Conservation (phyloP, 1,139 yeast species). For the Yamadazyma blattariae region DNA sequence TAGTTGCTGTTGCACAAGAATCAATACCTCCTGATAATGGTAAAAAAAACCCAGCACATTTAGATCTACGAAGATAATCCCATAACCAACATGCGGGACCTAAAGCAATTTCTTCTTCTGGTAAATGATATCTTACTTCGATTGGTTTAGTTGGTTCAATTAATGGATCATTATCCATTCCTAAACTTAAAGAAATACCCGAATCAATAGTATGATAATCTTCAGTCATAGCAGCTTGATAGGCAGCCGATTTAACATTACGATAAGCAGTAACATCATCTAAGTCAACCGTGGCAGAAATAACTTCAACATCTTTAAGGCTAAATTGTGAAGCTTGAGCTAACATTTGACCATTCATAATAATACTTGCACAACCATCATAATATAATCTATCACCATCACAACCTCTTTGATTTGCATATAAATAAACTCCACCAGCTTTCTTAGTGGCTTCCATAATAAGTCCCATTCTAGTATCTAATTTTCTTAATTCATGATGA, state of each 20-base stretch:
- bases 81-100: slow-evolving; percentile 99
- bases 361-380: slow-evolving; percentile 95
- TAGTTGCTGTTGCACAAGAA: slow-evolving; percentile 94
- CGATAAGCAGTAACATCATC: slow-evolving; percentile 88
- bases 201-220: slow-evolving; percentile 61
- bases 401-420: slow-evolving; percentile 95
- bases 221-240: slow-evolving; percentile 64
- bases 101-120: slow-evolving; percentile 93
- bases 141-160: slow-evolving; percentile 58
- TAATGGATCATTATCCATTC: slow-evolving; percentile 50
- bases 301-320: slow-evolving; percentile 85
- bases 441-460: slow-evolving; percentile 91
- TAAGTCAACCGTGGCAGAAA: slow-evolving; percentile 88
- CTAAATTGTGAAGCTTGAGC: slow-evolving; percentile 95
- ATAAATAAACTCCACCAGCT: slow-evolving; percentile 93
- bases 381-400: slow-evolving; percentile 96
- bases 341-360: slow-evolving; percentile 84
- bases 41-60: slow-evolving; percentile 85
- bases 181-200: slow-evolving; percentile 60
- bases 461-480: slow-evolving; percentile 77
- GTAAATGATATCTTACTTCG: slow-evolving; percentile 63
- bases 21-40: slow-evolving; percentile 98
- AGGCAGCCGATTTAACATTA: slow-evolving; percentile 70
- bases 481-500: slow-evolving; percentile 90
- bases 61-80: slow-evolving; percentile 92